A percentile compares a stretch with the other conserved stretches of the same genome.
Evolutionary conservation across 2,329 filamentous ascomycete species (phyloP).

Genomic region (Pseudocercospora macadamiae): DNA sequence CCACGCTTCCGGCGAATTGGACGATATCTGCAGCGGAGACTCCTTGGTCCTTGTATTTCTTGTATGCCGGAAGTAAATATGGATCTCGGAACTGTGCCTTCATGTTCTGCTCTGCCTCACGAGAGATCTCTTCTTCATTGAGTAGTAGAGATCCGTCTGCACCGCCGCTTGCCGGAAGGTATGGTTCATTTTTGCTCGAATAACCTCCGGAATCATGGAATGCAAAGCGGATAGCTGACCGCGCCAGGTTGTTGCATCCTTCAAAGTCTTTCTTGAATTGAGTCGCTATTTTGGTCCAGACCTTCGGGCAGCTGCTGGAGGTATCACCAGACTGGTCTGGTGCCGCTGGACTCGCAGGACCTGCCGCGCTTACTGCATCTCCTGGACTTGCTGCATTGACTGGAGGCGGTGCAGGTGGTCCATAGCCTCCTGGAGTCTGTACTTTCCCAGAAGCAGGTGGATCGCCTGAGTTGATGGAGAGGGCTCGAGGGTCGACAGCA

Average conservation of each 20-base stretch:
- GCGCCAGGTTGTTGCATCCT: conserved; percentile 37
- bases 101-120: conserved; percentile 50
- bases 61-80: conserved; percentile 43
- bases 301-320: background rate
- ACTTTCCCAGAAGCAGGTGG: background rate
- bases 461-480: background rate
- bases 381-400: background rate
- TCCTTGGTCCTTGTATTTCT: conserved; percentile 24
- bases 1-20: conserved; percentile 52
- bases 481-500: background rate
- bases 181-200: conserved; percentile 5
- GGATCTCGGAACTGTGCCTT: conserved; percentile 30
- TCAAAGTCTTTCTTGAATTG: background rate
- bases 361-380: too few species aligned
- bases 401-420: background rate
- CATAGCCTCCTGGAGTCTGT: background rate
- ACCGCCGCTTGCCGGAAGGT: conserved; percentile 38
- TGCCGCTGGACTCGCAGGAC: too few species aligned
- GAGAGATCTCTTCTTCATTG: conserved; percentile 39
- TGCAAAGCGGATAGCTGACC: conserved; percentile 38
- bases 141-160: conserved; percentile 48
- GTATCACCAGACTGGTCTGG: background rate
- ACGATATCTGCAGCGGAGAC: conserved; percentile 59
- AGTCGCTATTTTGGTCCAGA: background rate
- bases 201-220: conserved; percentile 36